Conservation (phyloP, 169 alveolate genomes). For the Plasmodium relictum region DNA sequence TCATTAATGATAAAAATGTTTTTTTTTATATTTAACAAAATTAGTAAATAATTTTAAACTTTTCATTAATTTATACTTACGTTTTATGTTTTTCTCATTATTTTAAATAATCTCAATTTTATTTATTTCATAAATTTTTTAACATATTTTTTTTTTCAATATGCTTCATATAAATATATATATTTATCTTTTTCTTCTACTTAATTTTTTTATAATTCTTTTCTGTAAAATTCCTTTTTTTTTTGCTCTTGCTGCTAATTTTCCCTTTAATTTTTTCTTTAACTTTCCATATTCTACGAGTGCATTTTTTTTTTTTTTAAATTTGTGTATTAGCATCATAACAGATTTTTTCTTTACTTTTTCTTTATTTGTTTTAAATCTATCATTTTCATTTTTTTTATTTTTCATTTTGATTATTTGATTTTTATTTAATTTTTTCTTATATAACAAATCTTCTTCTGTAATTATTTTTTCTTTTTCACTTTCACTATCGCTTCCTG, state of each 20-base stretch:
- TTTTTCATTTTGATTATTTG: slow-evolving; percentile 35
- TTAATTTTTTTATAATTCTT: slow-evolving; percentile 45
- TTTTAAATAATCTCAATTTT: too few relatives aligned
- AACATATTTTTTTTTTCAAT: background rate
- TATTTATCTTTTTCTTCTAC: slow-evolving; percentile 39
- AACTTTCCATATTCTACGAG: slow-evolving; percentile 44
- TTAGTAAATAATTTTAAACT: too few relatives aligned
- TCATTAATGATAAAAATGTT: too few relatives aligned
- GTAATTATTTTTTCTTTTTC: slow-evolving; percentile 46
- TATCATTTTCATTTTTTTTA: slow-evolving; percentile 5
- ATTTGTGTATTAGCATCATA: slow-evolving; percentile 59
- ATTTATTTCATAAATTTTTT: too few relatives aligned
- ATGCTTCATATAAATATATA: background rate
- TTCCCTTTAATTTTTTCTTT: slow-evolving; percentile 60
- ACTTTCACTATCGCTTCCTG: slow-evolving; percentile 7
- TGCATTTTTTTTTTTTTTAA: slow-evolving; percentile 46
- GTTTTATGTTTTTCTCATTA: too few relatives aligned
- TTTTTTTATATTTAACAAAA: too few relatives aligned
- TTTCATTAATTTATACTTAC: too few relatives aligned
- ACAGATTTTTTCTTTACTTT: slow-evolving; percentile 57
- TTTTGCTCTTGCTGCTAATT: slow-evolving; percentile 61
- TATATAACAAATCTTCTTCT: slow-evolving; percentile 33
- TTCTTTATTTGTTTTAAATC: slow-evolving; percentile 62
- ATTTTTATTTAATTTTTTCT: slow-evolving; percentile 38
- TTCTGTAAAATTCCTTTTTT: slow-evolving; percentile 42